These are phyloP conservation scores for Podaxis carcinomalis DNA, from an alignment of 768 basidiomycete species.

Conservation along the genomic window DNA sequence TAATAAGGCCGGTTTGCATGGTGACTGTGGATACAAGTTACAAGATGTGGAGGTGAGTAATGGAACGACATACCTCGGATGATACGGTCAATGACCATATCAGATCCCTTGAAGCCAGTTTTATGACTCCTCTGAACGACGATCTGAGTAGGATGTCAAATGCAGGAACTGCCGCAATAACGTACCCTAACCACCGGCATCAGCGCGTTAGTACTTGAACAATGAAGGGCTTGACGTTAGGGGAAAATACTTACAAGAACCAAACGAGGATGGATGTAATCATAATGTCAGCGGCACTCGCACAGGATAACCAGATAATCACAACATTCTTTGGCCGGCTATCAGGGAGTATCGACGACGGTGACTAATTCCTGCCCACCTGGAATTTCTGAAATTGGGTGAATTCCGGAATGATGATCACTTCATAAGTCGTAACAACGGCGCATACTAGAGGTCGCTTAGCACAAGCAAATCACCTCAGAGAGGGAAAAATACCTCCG, in stretches of 20 bases:
- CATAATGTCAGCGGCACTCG: constrained; percentile 34
- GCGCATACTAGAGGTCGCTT: constrained; percentile 18
- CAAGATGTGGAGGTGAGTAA: not conserved
- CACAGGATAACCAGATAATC: constrained; percentile 38
- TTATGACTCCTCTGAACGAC: constrained; percentile 30
- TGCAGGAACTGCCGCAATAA: not conserved
- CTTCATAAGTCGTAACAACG: constrained; percentile 24
- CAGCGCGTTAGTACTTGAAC: not conserved
- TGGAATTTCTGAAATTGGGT: constrained; percentile 25
- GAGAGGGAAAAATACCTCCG: constrained; percentile 16
- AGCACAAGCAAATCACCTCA: not conserved
- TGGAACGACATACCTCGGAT: constrained; percentile 28
- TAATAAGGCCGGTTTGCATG: constrained; percentile 32
- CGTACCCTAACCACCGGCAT: constrained; percentile 1
- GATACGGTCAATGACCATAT: constrained; percentile 38
- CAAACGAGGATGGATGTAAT: constrained; percentile 41
- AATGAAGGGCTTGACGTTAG: no score
- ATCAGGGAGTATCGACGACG: not conserved
- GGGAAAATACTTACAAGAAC: constrained; percentile 30
- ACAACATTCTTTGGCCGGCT: constrained; percentile 16
- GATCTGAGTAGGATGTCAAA: not conserved
- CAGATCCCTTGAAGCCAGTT: constrained; percentile 38
- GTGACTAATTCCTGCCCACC: constrained; percentile 4
- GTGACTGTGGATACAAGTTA: constrained; percentile 23
- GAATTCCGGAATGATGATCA: constrained; percentile 20